A percentile compares a stretch with the other conserved stretches of the same genome.
Evolutionary conservation across 2,329 filamentous ascomycete genomes (phyloP).

Genomic region (Colletotrichum spinosum): DNA sequence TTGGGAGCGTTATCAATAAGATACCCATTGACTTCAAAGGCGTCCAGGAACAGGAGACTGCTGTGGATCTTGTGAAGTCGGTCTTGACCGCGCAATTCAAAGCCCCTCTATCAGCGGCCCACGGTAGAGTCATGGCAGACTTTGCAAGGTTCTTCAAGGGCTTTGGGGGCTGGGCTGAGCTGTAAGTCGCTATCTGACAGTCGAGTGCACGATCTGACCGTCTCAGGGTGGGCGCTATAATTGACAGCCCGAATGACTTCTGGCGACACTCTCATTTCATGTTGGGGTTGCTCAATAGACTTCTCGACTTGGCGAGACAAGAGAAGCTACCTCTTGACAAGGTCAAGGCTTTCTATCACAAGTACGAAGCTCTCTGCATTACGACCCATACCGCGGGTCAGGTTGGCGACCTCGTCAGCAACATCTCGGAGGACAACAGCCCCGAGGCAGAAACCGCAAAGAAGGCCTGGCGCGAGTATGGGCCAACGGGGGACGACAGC

Average conservation of each 20-base stretch:
- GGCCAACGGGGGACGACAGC: constrained; percentile 6
- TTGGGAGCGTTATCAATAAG: constrained; percentile 8
- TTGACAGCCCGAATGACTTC: constrained; percentile 1
- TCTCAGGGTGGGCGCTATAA: constrained; percentile 8
- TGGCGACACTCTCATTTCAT: constrained; percentile 12
- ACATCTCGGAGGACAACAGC: constrained; percentile 2
- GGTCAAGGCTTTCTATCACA: constrained; percentile 16
- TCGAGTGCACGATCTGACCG: background rate
- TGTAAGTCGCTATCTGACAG: constrained; percentile 1
- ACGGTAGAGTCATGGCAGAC: constrained; percentile 23
- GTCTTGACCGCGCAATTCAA: constrained; percentile 5
- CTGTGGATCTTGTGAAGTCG: constrained; percentile 1
- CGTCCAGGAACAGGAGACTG: background rate
- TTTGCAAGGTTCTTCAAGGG: constrained; percentile 18
- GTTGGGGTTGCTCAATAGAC: constrained; percentile 26
- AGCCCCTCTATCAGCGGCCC: constrained; percentile 15
- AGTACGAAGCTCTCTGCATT: background rate
- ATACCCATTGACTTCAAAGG: constrained; percentile 6
- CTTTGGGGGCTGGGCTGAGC: constrained; percentile 13
- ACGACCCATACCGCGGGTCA: constrained; percentile 2
- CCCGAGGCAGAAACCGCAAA: constrained; percentile 26
- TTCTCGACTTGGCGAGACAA: constrained; percentile 20
- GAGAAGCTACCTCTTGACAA: constrained; percentile 9
- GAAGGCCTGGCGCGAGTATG: constrained; percentile 17
- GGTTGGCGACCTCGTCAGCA: constrained; percentile 19